Base-by-base conservation (phyloP, 768 basidiomycete genomes). In the Hortiboletus flavorubellus region DNA sequence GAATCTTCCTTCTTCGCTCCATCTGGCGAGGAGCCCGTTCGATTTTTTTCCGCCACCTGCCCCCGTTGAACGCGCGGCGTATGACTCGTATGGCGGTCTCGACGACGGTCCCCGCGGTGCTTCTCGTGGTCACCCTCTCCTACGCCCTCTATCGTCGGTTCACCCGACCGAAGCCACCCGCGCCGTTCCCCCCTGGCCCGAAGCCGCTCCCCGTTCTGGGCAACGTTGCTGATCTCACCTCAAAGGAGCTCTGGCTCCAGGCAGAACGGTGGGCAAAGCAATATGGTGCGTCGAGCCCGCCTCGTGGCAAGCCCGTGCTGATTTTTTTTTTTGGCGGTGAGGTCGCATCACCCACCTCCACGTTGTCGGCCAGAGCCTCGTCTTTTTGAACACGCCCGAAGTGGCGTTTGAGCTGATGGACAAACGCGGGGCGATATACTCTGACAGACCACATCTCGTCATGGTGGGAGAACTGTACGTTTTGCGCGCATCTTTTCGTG, bases 381-480 rank as follows among this genome's bases (percentile, higher is more conserved):
- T 90, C 31, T 86, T 91, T 69, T 62, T 90, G 49, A 87, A 84
- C 69, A 80, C 79, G 34, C 76, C 78, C 8, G 78, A 85, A 37
- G 83, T 77, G 0, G 80, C 78, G 0, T 73, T 75, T 38, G 88
- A 89, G 35, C 70, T 92, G 52, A 72, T 92, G 59, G 88, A 91
- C 52, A 86, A 81, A 64, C 79, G 82, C 31, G 86, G 87, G 8
- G 72, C 79, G 9, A 83, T 89, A 30, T 91, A 90, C 67, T 84
- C 88, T 8, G 89, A 90, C 72, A 87, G 86, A 67, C 86, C 86
- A 0, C 71, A 74, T 26, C 72, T 89, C 23, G 75, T 86, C 42
- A 90, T 91, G 89, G 75, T 73, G 14, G 82, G 84, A 23, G 87
- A 91, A 49, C 73, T 89, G 80, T 89, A 62, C 64, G 85, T 81